A percentile compares a stretch with the other conserved stretches of the same genome.
phyloP scores from a whole-genome alignment of 2,329 filamentous ascomycete genomes.

The Corniculantispora saksenae region DNA sequence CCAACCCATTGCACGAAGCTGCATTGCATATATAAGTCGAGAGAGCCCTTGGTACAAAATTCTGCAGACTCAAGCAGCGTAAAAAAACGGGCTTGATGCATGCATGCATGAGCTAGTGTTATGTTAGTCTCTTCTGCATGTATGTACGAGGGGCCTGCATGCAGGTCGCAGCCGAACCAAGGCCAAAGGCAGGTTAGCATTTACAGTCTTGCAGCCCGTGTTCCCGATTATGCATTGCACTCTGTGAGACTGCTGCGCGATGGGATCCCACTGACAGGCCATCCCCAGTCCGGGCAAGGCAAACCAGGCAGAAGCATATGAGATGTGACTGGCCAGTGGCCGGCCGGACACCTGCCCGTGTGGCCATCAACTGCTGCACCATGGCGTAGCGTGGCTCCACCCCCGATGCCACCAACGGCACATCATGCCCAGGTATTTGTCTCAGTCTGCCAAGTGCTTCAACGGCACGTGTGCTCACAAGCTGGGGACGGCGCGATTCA shows the following conservation, averaged over 20 bases:
- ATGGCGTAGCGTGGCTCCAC: conserved; percentile 2
- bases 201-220: neutral
- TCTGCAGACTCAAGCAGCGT: neutral
- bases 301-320: neutral
- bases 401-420: conserved; percentile 10
- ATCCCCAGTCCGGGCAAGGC: neutral
- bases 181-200: conserved; percentile 1
- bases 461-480: conserved; percentile 3
- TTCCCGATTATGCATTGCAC: neutral
- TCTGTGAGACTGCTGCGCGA: neutral
- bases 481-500: neutral
- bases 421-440: conserved; percentile 1
- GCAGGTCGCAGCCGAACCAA: neutral
- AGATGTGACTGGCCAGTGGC: conserved; percentile 14
- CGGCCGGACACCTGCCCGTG: conserved; percentile 7
- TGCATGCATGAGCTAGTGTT: neutral
- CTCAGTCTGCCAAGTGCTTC: conserved; percentile 2
- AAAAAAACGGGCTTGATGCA: neutral
- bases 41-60: neutral
- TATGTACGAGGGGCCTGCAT: conserved; percentile 8
- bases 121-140: neutral
- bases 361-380: neutral
- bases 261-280: neutral
- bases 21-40: neutral
- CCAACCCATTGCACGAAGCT: neutral